These are phyloP conservation scores for Zygoascus tannicola DNA, from an alignment of 805 yeast species.

Conservation along the genomic window DNA sequence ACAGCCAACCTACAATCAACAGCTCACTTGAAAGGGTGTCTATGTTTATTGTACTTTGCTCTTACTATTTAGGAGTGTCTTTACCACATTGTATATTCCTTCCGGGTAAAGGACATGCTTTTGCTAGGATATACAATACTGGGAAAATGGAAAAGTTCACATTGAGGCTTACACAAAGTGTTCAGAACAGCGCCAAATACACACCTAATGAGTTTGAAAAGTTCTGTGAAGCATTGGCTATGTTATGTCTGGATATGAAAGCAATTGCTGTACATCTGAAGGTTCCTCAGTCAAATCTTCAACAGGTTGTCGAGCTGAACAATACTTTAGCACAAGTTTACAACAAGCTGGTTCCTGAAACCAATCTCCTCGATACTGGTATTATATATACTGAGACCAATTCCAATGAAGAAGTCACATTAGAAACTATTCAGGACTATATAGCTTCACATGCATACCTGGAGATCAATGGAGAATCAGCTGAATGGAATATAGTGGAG, in stretches of 20 bases:
- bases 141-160: constrained; percentile 7
- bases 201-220: constrained; percentile 24
- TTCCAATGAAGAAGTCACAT: not conserved
- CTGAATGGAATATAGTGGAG: constrained; percentile 28
- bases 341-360: not conserved
- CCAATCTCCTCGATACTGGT: not conserved
- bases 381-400: not conserved
- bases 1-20: constrained; percentile 24
- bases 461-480: constrained; percentile 27
- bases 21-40: constrained; percentile 27
- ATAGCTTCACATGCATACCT: constrained; percentile 26
- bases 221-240: constrained; percentile 25
- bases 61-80: constrained; percentile 25
- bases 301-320: constrained; percentile 20
- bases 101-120: constrained; percentile 22
- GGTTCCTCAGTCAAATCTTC: constrained; percentile 16
- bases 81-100: constrained; percentile 25
- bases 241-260: constrained; percentile 26
- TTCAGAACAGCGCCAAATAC: constrained; percentile 22
- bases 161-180: constrained; percentile 13
- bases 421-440: constrained; percentile 15
- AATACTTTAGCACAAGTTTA: constrained; percentile 9
- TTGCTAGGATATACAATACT: constrained; percentile 17
- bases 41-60: constrained; percentile 22
- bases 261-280: constrained; percentile 23